Evolutionary conservation across 495 filamentous ascomycete species (phyloP).

Genomic region (Clavariopsis aquatica): DNA sequence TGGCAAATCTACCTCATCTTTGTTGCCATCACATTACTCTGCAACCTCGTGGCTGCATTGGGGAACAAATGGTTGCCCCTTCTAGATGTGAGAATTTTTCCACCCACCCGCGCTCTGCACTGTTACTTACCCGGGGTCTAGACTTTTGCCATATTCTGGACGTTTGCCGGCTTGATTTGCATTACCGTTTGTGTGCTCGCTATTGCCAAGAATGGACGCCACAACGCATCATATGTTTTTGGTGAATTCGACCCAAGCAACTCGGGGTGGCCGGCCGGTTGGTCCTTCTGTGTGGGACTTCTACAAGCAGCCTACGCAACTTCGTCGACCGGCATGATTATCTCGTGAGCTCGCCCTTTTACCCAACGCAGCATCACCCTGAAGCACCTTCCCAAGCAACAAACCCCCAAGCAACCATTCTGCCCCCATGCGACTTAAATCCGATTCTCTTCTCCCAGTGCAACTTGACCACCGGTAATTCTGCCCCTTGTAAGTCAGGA

Average conservation of each 20-base stretch:
- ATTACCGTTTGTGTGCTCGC: constrained; percentile 61
- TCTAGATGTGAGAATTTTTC: constrained; percentile 51
- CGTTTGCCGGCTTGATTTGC: constrained; percentile 59
- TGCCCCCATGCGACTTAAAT: constrained; percentile 9
- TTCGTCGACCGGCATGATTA: constrained; percentile 63
- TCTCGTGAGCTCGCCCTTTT: constrained; percentile 36
- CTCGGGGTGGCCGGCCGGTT: constrained; percentile 48
- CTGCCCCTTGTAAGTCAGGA: background rate
- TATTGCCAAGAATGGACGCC: constrained; percentile 56
- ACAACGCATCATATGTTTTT: constrained; percentile 61
- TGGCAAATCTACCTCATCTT: constrained; percentile 67
- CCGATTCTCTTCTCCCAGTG: background rate
- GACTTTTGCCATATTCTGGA: constrained; percentile 70
- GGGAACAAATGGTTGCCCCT: constrained; percentile 58
- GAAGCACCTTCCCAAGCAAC: constrained; percentile 13
- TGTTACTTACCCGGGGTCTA: constrained; percentile 20
- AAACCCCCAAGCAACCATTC: background rate
- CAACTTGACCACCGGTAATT: background rate
- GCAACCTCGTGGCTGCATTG: constrained; percentile 60
- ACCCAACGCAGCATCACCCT: constrained; percentile 26
- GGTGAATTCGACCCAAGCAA: constrained; percentile 58
- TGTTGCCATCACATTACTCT: constrained; percentile 61
- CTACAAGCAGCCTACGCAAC: constrained; percentile 60
- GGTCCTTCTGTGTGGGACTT: constrained; percentile 54
- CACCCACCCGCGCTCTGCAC: background rate